Evolutionary conservation across 129 eudicot genomes (phyloP), one percentile per base, ranked within the genome.

Genomic region (Flaveria linearis): DNA sequence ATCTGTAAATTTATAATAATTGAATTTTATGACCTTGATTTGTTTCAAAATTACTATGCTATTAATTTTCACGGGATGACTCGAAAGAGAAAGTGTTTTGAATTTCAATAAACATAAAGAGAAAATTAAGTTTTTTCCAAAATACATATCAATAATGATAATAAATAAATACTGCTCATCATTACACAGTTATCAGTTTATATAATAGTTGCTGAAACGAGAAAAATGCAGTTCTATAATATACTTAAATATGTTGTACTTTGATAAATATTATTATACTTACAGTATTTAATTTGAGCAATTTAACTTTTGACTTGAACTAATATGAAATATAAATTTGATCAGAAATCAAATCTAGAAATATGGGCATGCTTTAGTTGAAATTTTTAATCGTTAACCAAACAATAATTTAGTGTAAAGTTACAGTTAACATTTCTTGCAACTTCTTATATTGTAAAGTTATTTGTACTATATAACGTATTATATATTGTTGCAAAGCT

Each of bases 341-440:
- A 28, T 70, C 12, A 49, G 0, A 69, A 56, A 45, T 45, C 76
- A 36, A 56, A 8, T 7, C 20, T 26, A 69, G 7, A 60, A 33
- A 15, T 57, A 78, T 36, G 23, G 9, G 57, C 62, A 4, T 7
- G 63, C 50, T 70, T 70, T 58, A 71, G 64, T 78, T 58, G 13
- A 58, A 49, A 42, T n/a, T 11, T 53, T 9, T n/a, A n/a, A 55
- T 28, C 2, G 39, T 45, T 17, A 57, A 23, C 58, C 49, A 47
- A 57, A 77, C 10, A 56, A 11, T 26, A 56, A 11, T 26, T 43
- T 57, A 77, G 47, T 8, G 33, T 65, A 30, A 17, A 65, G 47
- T 50, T 52, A 1, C 14, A 11, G 4, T 3, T 50, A 57, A 65
- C 39, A 16, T 50, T 63, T 26, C 49, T 62, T 47, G 4, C 2